Evolutionary conservation across 148 eudicot species (phyloP), one percentile per base, ranked within the genome.

Genomic region (Vaccinium corymbosum): DNA sequence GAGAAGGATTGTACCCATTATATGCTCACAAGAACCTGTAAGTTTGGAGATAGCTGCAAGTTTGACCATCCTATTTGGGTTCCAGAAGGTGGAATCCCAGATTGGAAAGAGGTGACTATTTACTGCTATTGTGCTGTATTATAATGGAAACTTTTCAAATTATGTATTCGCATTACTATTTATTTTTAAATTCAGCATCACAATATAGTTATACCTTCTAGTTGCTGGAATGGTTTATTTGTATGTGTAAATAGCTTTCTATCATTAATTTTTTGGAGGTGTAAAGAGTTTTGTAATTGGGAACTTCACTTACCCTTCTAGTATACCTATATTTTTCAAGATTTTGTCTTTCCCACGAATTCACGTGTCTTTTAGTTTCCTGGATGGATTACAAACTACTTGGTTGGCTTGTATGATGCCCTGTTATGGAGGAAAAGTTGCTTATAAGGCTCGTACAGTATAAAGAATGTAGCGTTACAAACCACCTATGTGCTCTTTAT

Each of bases 61-160:
- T 97, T 94, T 92, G 99, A 97, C 92, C 99, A 97, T 92, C 98
- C 99, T 88, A 86, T 94, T 90, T 95, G 98, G 99, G 99, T 95
- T 92, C 98, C 98, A 85, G 94, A 88, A 76, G 98, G 99, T 88
- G 99, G 99, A 86, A 94, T 97, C 88, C 97, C 99, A 80, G 96
- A 95, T 92, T 94, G 98, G 98, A 95, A 97, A 93, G 98, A 97
- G 99, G 99, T 97, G 97, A 95, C 83, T 49, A 83, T 91, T 87
- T 84, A 85, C 87, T 88, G 85, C 90, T 88, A 78, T 72, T 74
- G 74, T 83, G 78, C 74, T 83, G 62, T 86, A 84, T 48, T 70
- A 81, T 84, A 82, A 53, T 79, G 76, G 53, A 72, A 78, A 50
- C 56, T 74, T 85, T 86, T 77, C 78, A 76, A 35, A 87, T 87